Conservation (phyloP, 1,139 yeast species). For the Lodderomyces parapsilosis region DNA sequence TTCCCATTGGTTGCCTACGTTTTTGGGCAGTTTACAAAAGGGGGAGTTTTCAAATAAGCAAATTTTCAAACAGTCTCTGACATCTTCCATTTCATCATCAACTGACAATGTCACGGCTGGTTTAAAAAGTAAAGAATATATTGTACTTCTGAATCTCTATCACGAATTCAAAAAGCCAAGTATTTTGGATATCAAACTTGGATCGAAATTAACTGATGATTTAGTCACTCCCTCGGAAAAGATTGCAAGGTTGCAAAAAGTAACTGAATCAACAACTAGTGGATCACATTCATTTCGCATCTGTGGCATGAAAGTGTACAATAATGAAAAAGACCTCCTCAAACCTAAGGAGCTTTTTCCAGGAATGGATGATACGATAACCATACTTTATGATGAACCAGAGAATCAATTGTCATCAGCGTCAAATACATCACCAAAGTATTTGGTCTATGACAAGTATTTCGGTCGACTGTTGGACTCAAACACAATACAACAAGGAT, state of each 20-base stretch:
- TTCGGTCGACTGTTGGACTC: constrained; percentile 64
- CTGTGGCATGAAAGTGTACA: constrained; percentile 80
- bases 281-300: constrained; percentile 73
- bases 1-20: constrained; percentile 53
- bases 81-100: not conserved
- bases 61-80: not conserved
- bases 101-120: not conserved
- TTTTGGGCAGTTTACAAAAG: constrained; percentile 35
- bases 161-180: constrained; percentile 65
- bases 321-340: constrained; percentile 11
- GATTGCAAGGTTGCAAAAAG: constrained; percentile 55
- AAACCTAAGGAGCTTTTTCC: constrained; percentile 14
- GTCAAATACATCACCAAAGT: constrained; percentile 14
- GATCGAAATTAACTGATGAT: constrained; percentile 65
- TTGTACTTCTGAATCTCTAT: constrained; percentile 76
- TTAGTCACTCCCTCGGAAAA: constrained; percentile 58
- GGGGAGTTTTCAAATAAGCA: constrained; percentile 21
- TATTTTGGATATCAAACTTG: constrained; percentile 81
- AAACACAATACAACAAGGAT: constrained; percentile 45
- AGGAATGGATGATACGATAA: constrained; percentile 15
- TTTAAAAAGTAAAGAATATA: constrained; percentile 21
- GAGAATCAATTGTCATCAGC: constrained; percentile 20
- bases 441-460: constrained; percentile 57
- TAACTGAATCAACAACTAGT: constrained; percentile 72
- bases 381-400: constrained; percentile 15